A percentile compares a stretch with the other conserved stretches of the same genome.
These are phyloP conservation scores for Dryadomyces quercivorus DNA, from an alignment of 2,329 filamentous ascomycete genomes.

Conservation along the genomic window DNA sequence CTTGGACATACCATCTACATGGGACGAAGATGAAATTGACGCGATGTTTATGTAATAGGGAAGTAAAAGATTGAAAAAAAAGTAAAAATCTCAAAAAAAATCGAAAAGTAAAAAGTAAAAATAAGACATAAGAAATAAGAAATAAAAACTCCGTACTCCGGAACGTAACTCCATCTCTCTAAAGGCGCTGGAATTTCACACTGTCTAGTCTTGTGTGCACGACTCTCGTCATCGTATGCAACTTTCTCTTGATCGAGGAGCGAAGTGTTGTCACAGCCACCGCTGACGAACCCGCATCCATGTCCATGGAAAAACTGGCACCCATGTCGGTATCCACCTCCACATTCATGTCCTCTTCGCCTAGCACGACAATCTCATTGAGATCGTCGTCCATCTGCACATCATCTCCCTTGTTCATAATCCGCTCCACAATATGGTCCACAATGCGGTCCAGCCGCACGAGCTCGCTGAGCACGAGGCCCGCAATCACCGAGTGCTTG, in stretches of 20 bases:
- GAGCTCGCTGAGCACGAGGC: not conserved
- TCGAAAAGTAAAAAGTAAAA: too few relatives aligned
- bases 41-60: too few relatives aligned
- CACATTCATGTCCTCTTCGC: not conserved
- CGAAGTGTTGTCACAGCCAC: not conserved
- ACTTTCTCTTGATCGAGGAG: not conserved
- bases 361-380: not conserved
- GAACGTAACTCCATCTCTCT: too few relatives aligned
- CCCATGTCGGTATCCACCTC: not conserved
- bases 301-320: not conserved
- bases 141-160: too few relatives aligned
- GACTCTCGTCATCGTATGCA: not conserved
- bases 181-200: not conserved
- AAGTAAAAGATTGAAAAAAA: too few relatives aligned
- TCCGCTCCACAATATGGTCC: not conserved
- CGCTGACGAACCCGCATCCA: not conserved
- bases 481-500: not conserved
- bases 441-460: not conserved
- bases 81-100: too few relatives aligned
- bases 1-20: too few relatives aligned
- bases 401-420: not conserved
- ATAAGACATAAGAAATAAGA: not conserved
- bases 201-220: not conserved
- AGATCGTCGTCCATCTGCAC: not conserved
- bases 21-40: too few relatives aligned